Conservation (phyloP, 495 filamentous ascomycete genomes). For the Coniosporium apollinis region DNA sequence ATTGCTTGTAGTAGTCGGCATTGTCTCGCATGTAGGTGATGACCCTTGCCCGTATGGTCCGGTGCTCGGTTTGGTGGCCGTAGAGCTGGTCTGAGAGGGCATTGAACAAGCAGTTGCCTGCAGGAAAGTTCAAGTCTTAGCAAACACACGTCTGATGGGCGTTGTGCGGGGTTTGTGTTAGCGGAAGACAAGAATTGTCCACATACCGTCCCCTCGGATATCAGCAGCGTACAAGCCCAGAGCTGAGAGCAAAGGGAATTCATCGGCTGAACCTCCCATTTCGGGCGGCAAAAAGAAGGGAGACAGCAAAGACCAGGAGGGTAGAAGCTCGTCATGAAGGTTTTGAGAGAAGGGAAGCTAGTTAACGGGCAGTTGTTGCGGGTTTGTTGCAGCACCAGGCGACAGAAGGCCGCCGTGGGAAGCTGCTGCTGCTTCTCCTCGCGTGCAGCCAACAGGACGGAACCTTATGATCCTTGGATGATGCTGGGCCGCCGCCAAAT, state of each 20-base stretch:
- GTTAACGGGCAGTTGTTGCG: no score
- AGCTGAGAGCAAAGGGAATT: slow-evolving; percentile 37
- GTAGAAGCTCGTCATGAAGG: not conserved
- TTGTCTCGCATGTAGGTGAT: slow-evolving; percentile 47
- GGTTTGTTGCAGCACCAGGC: no score
- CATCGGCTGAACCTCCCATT: slow-evolving; percentile 19
- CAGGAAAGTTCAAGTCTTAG: not conserved
- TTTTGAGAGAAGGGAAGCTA: not conserved
- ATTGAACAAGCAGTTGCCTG: slow-evolving; percentile 65
- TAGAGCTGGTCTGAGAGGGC: slow-evolving; percentile 61
- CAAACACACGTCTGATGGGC: not conserved
- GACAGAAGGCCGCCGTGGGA: no score
- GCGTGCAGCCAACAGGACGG: no score
- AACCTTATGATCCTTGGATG: no score
- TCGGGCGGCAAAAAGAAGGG: slow-evolving; percentile 1
- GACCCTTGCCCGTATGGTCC: slow-evolving; percentile 40
- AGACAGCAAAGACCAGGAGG: slow-evolving; percentile 1
- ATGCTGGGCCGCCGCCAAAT: no score
- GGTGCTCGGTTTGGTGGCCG: slow-evolving; percentile 40
- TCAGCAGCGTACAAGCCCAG: slow-evolving; percentile 33
- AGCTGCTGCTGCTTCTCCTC: no score
- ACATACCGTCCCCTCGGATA: slow-evolving; percentile 24
- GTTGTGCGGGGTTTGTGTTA: not conserved
- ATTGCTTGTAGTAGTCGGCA: slow-evolving; percentile 46
- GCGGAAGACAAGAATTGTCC: slow-evolving; percentile 3